Evolutionary conservation across 192 early-diverging fungal species (phyloP).

Genomic region (Phycomyces blakesleeanus): DNA sequence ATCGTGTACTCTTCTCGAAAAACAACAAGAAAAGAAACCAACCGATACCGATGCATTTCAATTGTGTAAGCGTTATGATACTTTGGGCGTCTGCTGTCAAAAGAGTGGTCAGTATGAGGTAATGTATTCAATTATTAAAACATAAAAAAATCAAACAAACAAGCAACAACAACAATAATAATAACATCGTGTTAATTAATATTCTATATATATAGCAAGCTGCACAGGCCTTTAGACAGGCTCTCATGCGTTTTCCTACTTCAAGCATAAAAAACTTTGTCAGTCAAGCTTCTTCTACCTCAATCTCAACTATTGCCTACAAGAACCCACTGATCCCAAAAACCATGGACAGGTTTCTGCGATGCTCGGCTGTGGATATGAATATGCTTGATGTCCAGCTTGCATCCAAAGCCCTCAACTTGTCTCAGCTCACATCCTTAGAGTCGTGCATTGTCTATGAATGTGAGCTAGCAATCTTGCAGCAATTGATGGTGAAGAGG

Average conservation of each 20-base stretch:
- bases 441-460: constrained; percentile 23
- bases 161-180: background rate
- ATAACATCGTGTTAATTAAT: background rate
- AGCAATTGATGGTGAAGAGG: constrained; percentile 2
- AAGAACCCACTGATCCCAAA: constrained; percentile 22
- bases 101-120: constrained; percentile 35
- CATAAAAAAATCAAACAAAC: constrained; percentile 2
- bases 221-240: constrained; percentile 9
- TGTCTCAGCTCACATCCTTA: background rate
- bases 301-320: constrained; percentile 9
- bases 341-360: constrained; percentile 27
- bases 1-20: constrained; percentile 33
- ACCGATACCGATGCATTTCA: constrained; percentile 26
- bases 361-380: constrained; percentile 16
- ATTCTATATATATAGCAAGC: constrained; percentile 8
- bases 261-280: constrained; percentile 20
- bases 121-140: constrained; percentile 12
- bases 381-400: background rate
- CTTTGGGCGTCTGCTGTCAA: constrained; percentile 35
- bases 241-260: constrained; percentile 17
- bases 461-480: constrained; percentile 26
- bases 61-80: constrained; percentile 45
- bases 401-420: constrained; percentile 14
- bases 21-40: constrained; percentile 16
- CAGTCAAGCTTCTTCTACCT: background rate